A percentile compares a stretch with the other conserved stretches of the same genome.
Conservation (phyloP, 2,329 filamentous ascomycete genomes). For the Sclerotiophoma versabilis region DNA sequence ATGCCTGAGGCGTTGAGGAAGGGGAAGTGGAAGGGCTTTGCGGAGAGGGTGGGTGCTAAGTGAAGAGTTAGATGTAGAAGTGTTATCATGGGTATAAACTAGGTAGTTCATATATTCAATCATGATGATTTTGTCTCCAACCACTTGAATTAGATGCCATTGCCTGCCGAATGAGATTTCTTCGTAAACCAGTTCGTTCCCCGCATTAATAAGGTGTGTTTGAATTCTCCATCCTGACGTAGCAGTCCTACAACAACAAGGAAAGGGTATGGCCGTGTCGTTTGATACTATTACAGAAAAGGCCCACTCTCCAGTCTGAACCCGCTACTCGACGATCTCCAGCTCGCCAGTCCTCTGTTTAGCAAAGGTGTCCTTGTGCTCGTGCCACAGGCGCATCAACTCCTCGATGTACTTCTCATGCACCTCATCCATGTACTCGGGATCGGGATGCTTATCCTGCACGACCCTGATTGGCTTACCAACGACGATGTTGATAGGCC, state of each 20-base stretch:
- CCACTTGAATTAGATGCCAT: neutral
- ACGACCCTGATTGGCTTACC: slow-evolving; percentile 79
- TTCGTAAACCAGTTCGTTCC: neutral
- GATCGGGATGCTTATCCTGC: slow-evolving; percentile 68
- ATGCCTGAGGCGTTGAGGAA: slow-evolving; percentile 34
- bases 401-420: slow-evolving; percentile 81
- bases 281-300: neutral
- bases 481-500: slow-evolving; percentile 87
- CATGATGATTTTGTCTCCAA: neutral
- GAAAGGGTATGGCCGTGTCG: neutral
- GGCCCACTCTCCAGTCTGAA: neutral
- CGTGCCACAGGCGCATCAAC: slow-evolving; percentile 74
- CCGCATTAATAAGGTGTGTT: neutral
- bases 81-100: neutral
- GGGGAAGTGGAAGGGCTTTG: slow-evolving; percentile 35
- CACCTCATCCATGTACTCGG: slow-evolving; percentile 79
- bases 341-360: slow-evolving; percentile 68
- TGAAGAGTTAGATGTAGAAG: neutral
- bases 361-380: slow-evolving; percentile 79
- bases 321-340: slow-evolving; percentile 65
- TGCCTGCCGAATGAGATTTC: neutral
- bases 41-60: slow-evolving; percentile 29
- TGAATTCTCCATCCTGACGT: neutral
- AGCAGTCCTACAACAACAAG: neutral
- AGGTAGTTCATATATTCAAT: neutral